Base-by-base conservation (phyloP, 352 stramenopile genomes). In the Globisporangium splendens region DNA sequence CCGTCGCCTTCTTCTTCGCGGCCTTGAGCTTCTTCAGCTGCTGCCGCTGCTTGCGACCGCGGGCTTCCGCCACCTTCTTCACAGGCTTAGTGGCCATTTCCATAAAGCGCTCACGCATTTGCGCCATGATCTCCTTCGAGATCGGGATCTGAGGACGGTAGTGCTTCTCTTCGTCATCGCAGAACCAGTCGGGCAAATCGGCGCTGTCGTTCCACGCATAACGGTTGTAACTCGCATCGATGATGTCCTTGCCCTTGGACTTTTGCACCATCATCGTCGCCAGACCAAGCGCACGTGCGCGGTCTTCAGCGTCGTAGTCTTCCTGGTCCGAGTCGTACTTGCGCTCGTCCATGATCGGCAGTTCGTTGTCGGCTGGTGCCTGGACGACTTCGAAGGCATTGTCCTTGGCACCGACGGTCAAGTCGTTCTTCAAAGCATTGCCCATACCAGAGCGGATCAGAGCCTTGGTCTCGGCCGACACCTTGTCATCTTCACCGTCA, bases 191-290 rank as follows among this genome's bases (percentile, higher is more conserved):
- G 0, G 98, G 98, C 8, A 99, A 60, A 41, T 96, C 92, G 10
- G 81, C 50, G 1, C 94, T 86, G 75, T 99, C 97, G 69, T 99
- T 99, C 96, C 97, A 99, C 5, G 96, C 92, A 69, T 97, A 99
- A 0, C 98, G 93, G 73, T 99, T 99, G 89, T 99, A 99, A 24
- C 91, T 98, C 2, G 97, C 89, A 69, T 99, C 98, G 6, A 99
- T 93, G 54, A 99, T 66, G 22, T 98, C 95, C 69, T 99, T 99
- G 8, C 96, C 95, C 59, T 98, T 98, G 0, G 85, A 96, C 58
- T 96, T 91, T 38, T 97, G 87, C 10, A 99, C 82, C 92, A 99
- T 99, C 96, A 99, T 98, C 12, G 94, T 98, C 13, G 95, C 98
- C 10, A 99, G 65, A 3, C 97, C 97, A n/a, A 99, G 74, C 4